Conservation (phyloP, 2,329 filamentous ascomycete species). For the Atkinsonella texensis region DNA sequence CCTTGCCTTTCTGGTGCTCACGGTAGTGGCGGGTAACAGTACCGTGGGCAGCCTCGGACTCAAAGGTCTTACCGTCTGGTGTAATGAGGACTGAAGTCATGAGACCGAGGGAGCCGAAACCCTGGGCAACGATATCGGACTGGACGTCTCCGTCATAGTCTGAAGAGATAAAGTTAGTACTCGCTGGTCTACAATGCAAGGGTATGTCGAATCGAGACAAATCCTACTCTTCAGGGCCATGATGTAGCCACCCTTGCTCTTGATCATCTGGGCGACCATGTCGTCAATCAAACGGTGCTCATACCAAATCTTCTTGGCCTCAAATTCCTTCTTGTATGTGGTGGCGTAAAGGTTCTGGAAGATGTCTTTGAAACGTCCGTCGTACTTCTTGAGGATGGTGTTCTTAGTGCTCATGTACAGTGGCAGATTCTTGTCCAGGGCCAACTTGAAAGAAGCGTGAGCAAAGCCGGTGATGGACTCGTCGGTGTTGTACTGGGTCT, state of each 20-base stretch:
- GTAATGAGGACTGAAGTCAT: slow-evolving; percentile 98
- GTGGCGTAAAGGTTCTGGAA: slow-evolving; percentile 94
- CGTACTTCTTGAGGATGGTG: slow-evolving; percentile 98
- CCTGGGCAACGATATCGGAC: slow-evolving; percentile 95
- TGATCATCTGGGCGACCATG: slow-evolving; percentile 99
- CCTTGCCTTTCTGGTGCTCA: slow-evolving; percentile 94
- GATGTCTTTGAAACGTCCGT: slow-evolving; percentile 98
- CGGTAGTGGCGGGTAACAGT: slow-evolving; percentile 98
- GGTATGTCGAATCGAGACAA: neutral
- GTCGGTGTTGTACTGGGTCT: slow-evolving; percentile 97
- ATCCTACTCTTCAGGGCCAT: slow-evolving; percentile 93
- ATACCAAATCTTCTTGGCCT: slow-evolving; percentile 92
- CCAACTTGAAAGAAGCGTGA: slow-evolving; percentile 93
- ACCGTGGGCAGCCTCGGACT: slow-evolving; percentile 95
- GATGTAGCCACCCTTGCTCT: slow-evolving; percentile 90
- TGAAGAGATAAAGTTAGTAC: slow-evolving; percentile 22
- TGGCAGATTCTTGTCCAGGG: slow-evolving; percentile 75
- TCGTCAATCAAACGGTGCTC: slow-evolving; percentile 99
- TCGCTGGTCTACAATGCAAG: neutral
- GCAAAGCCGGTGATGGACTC: slow-evolving; percentile 93
- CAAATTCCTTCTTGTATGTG: slow-evolving; percentile 78
- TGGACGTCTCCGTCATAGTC: slow-evolving; percentile 99
- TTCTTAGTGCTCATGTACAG: slow-evolving; percentile 99
- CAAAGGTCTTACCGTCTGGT: slow-evolving; percentile 91
- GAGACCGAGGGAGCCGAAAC: slow-evolving; percentile 92